A percentile compares a stretch with the other conserved stretches of the same genome.
These are phyloP conservation scores for Omphalotus olearius DNA, from an alignment of 1,284 basidiomycete genomes.

Conservation along the genomic window DNA sequence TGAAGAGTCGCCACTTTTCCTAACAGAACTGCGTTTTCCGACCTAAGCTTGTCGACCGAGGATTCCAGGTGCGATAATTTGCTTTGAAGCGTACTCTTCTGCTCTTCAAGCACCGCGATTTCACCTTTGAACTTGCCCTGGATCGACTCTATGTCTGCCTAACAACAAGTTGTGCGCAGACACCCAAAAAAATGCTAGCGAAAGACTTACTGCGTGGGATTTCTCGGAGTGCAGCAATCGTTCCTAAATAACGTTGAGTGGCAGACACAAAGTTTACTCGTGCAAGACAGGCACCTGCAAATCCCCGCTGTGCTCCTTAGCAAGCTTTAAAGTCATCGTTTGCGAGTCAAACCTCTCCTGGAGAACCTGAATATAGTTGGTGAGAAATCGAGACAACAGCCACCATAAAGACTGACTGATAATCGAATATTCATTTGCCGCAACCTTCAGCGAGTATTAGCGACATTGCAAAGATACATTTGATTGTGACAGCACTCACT, in stretches of 20 bases:
- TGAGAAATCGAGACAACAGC: background rate
- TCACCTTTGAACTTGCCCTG: conserved; percentile 22
- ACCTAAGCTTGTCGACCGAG: conserved; percentile 2
- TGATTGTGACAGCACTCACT: conserved; percentile 5
- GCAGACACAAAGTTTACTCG: background rate
- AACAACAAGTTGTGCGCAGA: background rate
- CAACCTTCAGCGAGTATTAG: background rate
- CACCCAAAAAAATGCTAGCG: background rate
- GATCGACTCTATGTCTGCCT: conserved; percentile 24
- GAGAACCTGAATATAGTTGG: conserved; percentile 31
- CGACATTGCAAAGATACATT: background rate
- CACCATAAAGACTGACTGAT: background rate
- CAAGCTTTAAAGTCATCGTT: conserved; percentile 41
- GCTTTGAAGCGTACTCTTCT: conserved; percentile 9
- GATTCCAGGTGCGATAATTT: conserved; percentile 1
- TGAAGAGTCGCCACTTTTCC: conserved; percentile 8
- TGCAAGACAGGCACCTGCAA: conserved; percentile 36
- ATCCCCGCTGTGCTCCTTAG: conserved; percentile 51
- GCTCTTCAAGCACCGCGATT: conserved; percentile 11
- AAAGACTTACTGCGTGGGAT: conserved; percentile 16
- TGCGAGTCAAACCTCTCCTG: conserved; percentile 63
- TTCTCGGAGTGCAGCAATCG: conserved; percentile 22
- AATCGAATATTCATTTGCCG: conserved; percentile 2
- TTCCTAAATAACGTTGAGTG: conserved; percentile 20
- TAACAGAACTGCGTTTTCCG: conserved; percentile 1